Conservation (phyloP, 1,284 basidiomycete genomes). For the Ustilago trichophora region DNA sequence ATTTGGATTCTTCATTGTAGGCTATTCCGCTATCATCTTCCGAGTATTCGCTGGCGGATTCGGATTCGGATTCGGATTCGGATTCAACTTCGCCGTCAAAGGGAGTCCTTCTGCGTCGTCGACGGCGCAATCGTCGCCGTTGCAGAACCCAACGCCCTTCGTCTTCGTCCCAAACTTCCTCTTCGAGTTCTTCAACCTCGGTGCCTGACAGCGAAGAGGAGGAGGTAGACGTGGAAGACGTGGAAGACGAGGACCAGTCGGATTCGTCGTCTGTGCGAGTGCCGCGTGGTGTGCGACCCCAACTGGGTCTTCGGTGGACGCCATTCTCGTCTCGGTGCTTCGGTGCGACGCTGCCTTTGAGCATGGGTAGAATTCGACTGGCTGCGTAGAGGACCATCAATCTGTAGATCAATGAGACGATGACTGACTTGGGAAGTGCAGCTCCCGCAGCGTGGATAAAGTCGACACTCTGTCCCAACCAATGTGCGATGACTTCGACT, state of each 20-base stretch:
- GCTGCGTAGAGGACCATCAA: slow-evolving; percentile 63
- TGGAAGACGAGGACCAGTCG: slow-evolving; percentile 14
- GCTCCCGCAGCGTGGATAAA: slow-evolving; percentile 54
- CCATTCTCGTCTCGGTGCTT: background rate
- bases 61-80: slow-evolving; percentile 13
- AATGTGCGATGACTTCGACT: slow-evolving; percentile 51
- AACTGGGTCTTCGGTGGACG: slow-evolving; percentile 6
- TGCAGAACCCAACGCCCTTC: slow-evolving; percentile 35
- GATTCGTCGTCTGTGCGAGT: background rate
- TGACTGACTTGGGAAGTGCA: slow-evolving; percentile 60
- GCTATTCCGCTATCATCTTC: slow-evolving; percentile 38
- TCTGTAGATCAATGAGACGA: slow-evolving; percentile 61
- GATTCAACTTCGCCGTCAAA: slow-evolving; percentile 15
- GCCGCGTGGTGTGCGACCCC: slow-evolving; percentile 15
- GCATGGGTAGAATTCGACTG: slow-evolving; percentile 59
- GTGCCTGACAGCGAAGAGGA: slow-evolving; percentile 8
- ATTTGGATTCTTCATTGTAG: slow-evolving; percentile 25
- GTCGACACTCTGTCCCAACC: slow-evolving; percentile 51
- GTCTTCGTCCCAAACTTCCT: slow-evolving; percentile 37
- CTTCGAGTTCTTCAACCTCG: slow-evolving; percentile 26
- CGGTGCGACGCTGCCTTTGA: slow-evolving; percentile 38
- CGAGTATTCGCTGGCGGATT: slow-evolving; percentile 15
- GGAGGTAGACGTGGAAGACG: slow-evolving; percentile 7
- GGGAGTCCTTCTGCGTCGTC: slow-evolving; percentile 17
- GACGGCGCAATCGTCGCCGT: slow-evolving; percentile 18